These are phyloP conservation scores for Globisporangium nodosum DNA, from an alignment of 352 stramenopile species.

Conservation along the genomic window DNA sequence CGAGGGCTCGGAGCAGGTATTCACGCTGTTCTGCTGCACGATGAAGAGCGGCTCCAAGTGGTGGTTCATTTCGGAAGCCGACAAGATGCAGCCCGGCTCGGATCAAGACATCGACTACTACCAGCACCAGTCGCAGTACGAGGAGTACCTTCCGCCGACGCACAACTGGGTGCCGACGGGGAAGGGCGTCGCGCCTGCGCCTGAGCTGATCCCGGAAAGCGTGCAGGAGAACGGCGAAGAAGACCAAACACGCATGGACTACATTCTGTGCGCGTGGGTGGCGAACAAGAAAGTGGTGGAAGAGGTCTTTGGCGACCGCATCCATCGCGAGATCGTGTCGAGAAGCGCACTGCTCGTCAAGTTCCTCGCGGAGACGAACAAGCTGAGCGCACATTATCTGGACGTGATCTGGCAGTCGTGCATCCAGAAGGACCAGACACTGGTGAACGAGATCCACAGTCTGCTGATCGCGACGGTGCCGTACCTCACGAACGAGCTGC, in stretches of 20 bases:
- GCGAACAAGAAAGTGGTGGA: constrained; percentile 69
- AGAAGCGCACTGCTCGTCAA: constrained; percentile 78
- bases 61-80: constrained; percentile 98
- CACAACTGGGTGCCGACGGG: constrained; percentile 87
- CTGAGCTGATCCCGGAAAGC: constrained; percentile 62
- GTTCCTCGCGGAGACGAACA: constrained; percentile 79
- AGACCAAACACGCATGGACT: constrained; percentile 53
- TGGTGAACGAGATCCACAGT: constrained; percentile 82
- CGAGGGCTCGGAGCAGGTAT: constrained; percentile 65
- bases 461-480: constrained; percentile 71
- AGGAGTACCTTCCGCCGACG: constrained; percentile 90
- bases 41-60: constrained; percentile 98
- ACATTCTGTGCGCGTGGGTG: constrained; percentile 73
- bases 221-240: constrained; percentile 48
- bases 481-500: constrained; percentile 63
- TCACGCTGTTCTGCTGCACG: constrained; percentile 96
- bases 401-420: constrained; percentile 80
- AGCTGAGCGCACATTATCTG: constrained; percentile 51
- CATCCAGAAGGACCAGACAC: constrained; percentile 78
- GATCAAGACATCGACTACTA: constrained; percentile 99
- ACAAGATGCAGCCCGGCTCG: constrained; percentile 95
- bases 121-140: constrained; percentile 94
- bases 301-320: constrained; percentile 85
- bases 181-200: constrained; percentile 62
- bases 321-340: constrained; percentile 86